Base-by-base conservation (phyloP, 306 rosid genomes). In the Acacia confusa region DNA sequence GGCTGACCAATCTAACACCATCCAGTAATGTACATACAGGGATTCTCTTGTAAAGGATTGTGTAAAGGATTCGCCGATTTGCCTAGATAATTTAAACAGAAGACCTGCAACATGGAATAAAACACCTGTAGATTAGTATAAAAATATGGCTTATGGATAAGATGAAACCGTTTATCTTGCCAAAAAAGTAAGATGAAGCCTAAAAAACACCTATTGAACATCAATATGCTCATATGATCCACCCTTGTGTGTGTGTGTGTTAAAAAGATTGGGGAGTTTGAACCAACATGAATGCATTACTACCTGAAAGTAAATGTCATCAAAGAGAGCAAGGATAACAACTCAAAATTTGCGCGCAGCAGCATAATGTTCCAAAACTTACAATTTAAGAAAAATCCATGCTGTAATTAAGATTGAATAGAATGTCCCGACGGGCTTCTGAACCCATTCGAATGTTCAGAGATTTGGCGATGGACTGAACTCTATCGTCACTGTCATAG, bases 391-490 rank as follows among this genome's bases (percentile, higher is more conserved):
- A 88, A 74, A 78, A 92, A 20, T 74, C 80, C 47, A 69, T 75
- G 88, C 89, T 88, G 83, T 88, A 92, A 28, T 84, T 40, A 79
- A 95, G 92, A 81, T 83, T 88, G 71, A 95, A 93, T 75, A 96
- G 87, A 6, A 82, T 86, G 78, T 85, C 82, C 85, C 85, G 88
- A 73, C 99, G 92, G 61, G 0, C 74, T 74, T 92, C 97, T 57
- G 79, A 4, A 82, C 93, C 90, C 91, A 92, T 44, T 82, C 76
- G 87, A 74, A 83, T 75, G 1, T 83, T 84, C 61, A 82, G 86
- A 78, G 83, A 84, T 66, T 8, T 84, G 48, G 94, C 98, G 16
- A 89, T 17, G 81, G 89, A 71, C 19, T 83, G 66, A 75, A 92
- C 85, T 40, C 84, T 88, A 76, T 89, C 92, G 71, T 92, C 86